Evolutionary conservation across 1,284 basidiomycete species (phyloP).

Genomic region (Hypsizygus ulmarius): DNA sequence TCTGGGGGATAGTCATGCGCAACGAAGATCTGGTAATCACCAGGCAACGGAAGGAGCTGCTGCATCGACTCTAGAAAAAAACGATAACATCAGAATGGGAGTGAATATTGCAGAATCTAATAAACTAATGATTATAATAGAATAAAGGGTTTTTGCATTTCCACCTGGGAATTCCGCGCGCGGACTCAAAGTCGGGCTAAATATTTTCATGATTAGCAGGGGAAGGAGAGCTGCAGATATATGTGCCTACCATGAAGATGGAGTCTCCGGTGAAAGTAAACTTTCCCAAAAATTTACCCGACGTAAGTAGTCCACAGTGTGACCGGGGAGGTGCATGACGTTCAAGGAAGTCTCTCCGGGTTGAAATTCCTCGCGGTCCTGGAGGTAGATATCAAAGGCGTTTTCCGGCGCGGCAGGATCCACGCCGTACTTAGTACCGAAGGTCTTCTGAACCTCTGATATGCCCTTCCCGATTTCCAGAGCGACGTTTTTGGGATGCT

Average conservation of each 20-base stretch:
- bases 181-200: constrained; percentile 40
- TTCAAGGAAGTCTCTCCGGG: constrained; percentile 32
- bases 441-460: constrained; percentile 34
- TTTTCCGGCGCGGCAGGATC: constrained; percentile 25
- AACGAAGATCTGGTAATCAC: constrained; percentile 36
- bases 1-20: constrained; percentile 39
- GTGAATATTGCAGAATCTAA: neutral
- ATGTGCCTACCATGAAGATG: constrained; percentile 36
- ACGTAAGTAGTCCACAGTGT: constrained; percentile 40
- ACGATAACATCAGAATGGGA: constrained; percentile 5
- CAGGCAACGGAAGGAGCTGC: constrained; percentile 35
- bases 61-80: constrained; percentile 34
- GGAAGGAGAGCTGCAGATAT: neutral
- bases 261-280: constrained; percentile 41
- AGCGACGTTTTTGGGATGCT: constrained; percentile 28
- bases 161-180: constrained; percentile 42
- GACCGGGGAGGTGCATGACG: constrained; percentile 37
- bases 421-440: constrained; percentile 36
- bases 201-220: neutral
- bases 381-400: constrained; percentile 36
- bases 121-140: constrained; percentile 18
- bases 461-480: constrained; percentile 40
- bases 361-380: constrained; percentile 36
- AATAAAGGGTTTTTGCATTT: constrained; percentile 34
- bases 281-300: constrained; percentile 33